Conservation (phyloP, 495 filamentous ascomycete species). For the Choiromyces venosus region DNA sequence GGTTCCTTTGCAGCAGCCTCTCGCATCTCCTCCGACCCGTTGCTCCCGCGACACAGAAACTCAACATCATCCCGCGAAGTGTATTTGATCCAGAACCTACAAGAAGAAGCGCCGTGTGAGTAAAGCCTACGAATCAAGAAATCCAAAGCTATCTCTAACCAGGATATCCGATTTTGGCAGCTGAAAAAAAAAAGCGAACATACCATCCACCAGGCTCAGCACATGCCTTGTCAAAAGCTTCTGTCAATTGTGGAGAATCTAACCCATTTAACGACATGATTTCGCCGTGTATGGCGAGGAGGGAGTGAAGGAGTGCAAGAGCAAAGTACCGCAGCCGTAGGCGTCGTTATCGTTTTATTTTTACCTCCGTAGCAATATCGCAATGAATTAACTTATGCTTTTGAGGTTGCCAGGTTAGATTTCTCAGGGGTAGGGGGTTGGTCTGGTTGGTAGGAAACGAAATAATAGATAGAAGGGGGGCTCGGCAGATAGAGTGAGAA, state of each 20-base stretch:
- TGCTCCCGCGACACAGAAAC: constrained; percentile 68
- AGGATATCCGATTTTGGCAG: neutral
- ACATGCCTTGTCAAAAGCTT: constrained; percentile 74
- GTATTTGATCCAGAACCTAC: constrained; percentile 93
- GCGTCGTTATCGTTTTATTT: constrained; percentile 23
- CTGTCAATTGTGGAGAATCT: constrained; percentile 71
- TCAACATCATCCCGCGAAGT: constrained; percentile 80
- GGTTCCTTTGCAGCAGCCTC: constrained; percentile 69
- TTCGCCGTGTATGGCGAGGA: constrained; percentile 13
- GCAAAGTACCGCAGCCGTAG: constrained; percentile 19
- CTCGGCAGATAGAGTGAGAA: constrained; percentile 6
- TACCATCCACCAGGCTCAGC: constrained; percentile 93
- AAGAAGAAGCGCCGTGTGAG: constrained; percentile 26
- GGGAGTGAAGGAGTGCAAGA: constrained; percentile 21
- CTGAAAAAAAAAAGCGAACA: constrained; percentile 43
- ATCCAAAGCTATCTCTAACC: neutral
- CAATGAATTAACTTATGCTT: neutral
- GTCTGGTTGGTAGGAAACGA: constrained; percentile 9
- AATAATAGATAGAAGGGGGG: constrained; percentile 11
- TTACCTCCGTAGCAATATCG: neutral
- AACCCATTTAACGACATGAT: constrained; percentile 96
- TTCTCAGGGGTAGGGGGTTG: constrained; percentile 33
- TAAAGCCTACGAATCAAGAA: constrained; percentile 12
- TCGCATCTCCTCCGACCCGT: constrained; percentile 79
- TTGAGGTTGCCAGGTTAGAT: constrained; percentile 4